Conservation (phyloP, 768 basidiomycete species). For the Suillus discolor region DNA sequence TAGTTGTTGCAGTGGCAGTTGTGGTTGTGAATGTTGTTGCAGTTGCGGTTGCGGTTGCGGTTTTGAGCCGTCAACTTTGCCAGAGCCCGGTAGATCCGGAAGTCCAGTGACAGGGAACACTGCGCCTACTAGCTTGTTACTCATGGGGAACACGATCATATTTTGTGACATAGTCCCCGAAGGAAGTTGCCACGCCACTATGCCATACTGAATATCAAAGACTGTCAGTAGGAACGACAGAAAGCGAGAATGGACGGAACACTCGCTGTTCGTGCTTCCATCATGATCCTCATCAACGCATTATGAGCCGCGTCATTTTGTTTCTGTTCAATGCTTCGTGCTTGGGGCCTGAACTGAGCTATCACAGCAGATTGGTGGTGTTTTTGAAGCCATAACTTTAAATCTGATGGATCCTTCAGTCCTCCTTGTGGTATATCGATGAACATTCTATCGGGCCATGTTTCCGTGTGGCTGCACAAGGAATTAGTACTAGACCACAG, state of each 20-base stretch:
- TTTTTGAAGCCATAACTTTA: conserved; percentile 51
- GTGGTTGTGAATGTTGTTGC: background rate
- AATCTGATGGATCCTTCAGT: conserved; percentile 39
- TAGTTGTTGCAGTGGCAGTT: background rate
- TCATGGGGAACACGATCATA: conserved; percentile 48
- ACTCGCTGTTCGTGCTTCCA: conserved; percentile 48
- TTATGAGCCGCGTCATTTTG: conserved; percentile 47
- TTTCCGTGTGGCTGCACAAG: conserved; percentile 46
- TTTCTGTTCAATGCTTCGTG: conserved; percentile 36
- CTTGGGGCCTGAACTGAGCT: conserved; percentile 41
- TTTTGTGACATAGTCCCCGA: conserved; percentile 45
- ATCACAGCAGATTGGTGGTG: conserved; percentile 37
- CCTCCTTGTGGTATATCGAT: conserved; percentile 45
- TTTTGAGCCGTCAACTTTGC: conserved; percentile 19
- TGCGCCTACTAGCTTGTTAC: conserved; percentile 41
- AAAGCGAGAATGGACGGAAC: background rate
- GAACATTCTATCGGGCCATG: conserved; percentile 52
- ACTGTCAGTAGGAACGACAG: background rate
- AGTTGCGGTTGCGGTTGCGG: conserved; percentile 2
- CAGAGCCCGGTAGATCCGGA: conserved; percentile 39
- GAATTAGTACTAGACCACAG: conserved; percentile 7
- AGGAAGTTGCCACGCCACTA: conserved; percentile 51
- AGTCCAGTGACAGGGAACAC: conserved; percentile 55
- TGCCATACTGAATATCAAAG: conserved; percentile 44
- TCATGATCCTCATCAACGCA: conserved; percentile 44